Evolutionary conservation across 1,284 basidiomycete species (phyloP), one percentile per base, ranked within the genome.

Genomic region (Rhodofomes roseus): DNA sequence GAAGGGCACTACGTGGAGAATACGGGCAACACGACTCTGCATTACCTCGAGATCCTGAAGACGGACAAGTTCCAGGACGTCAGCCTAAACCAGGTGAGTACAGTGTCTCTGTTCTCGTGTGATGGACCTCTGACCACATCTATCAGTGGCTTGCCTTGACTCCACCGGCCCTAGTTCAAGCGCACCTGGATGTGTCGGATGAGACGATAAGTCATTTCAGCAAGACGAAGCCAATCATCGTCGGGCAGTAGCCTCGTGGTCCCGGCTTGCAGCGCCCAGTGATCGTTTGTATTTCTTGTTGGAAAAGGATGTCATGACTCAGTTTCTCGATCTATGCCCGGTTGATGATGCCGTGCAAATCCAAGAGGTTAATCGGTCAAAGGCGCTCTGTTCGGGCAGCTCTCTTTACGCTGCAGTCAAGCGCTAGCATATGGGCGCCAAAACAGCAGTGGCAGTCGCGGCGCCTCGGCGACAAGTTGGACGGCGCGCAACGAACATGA

Each of bases 1-100:
- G 20, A 44, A 80, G 85, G 83, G 0, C 88, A 89, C 68, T 88
- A 89, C 65, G 75, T 89, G 27, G 85, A 89, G 72, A 89, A 89
- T 68, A 84, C 81, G 1, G 86, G 87, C n/a, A 82, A 84, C 63
- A 77, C 78, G 1, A 81, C 84, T 0, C 68, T 89, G 48, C 77
- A 74, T 60, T 84, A 83, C 67, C 72, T 90, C 8, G 87, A 89
- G 69, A 79, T 90, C 37, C 82, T 89, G 70, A 82, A 81, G 62
- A 78, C 82, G 68, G 69, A 70, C 58, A 58, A 60, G 12, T 71
- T 68, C 66, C 61, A 66, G 57, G 70, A 71, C 57, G 62, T 72
- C 52, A 71, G 71, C 48, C 54, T 72, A 58, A 68, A 65, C 56
- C 71, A 72, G 65, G 71, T 70, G 37, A 40, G 66, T 20, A 22